These are phyloP conservation scores for Ustilago tritici DNA, from an alignment of 1,284 basidiomycete species.

Conservation along the genomic window DNA sequence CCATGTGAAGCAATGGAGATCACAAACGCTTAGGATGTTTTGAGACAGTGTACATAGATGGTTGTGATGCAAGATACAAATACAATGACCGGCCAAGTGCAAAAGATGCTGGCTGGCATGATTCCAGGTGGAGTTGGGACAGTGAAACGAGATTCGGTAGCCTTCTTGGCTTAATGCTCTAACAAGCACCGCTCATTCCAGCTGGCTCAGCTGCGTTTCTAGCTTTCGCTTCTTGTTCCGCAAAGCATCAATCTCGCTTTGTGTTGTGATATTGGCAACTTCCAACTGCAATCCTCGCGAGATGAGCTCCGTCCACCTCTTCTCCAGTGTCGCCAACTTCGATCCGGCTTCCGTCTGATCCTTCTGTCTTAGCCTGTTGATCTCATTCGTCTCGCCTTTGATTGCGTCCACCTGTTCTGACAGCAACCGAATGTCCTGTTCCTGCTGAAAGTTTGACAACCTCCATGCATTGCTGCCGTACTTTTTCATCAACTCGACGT, in stretches of 20 bases:
- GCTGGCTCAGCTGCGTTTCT: constrained; percentile 17
- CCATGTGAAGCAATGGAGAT: background rate
- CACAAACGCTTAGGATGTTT: background rate
- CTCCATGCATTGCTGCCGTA: constrained; percentile 75
- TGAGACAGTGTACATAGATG: constrained; percentile 2
- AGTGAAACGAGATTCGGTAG: background rate
- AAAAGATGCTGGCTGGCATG: background rate
- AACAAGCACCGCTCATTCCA: constrained; percentile 16
- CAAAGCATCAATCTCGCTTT: constrained; percentile 75
- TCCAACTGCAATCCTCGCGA: constrained; percentile 88
- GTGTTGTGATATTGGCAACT: constrained; percentile 87
- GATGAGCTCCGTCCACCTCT: constrained; percentile 87
- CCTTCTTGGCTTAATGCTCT: background rate
- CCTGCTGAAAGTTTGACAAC: constrained; percentile 60
- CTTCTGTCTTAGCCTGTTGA: constrained; percentile 56
- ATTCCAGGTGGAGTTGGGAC: background rate
- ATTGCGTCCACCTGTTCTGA: constrained; percentile 26
- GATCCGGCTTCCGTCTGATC: constrained; percentile 79
- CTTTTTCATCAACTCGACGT: constrained; percentile 83
- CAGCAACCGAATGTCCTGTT: constrained; percentile 37
- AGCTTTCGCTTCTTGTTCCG: constrained; percentile 31
- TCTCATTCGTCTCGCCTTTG: constrained; percentile 40
- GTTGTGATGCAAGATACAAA: constrained; percentile 18
- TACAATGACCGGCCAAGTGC: constrained; percentile 14
- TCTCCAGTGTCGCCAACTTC: constrained; percentile 82